Percentiles rank a stretch among this genome's conserved stretches.
phyloP scores from a whole-genome alignment of 1,284 basidiomycete genomes.

The Cutaneotrichosporon curvatum region DNA sequence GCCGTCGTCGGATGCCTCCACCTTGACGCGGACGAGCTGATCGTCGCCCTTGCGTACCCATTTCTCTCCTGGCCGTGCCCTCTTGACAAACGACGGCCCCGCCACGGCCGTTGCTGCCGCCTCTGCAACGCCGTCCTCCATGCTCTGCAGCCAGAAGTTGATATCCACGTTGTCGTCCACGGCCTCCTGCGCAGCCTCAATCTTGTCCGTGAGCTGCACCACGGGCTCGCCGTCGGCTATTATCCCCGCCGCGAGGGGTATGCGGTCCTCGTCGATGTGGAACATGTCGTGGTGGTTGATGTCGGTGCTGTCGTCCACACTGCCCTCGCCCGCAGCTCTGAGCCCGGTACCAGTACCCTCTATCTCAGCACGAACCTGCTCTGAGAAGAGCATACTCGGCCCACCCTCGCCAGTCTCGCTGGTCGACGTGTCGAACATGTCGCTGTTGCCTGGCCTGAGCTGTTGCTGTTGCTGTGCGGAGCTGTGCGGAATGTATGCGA shows the following conservation, averaged over 20 bases:
- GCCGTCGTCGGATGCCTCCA: too few relatives aligned
- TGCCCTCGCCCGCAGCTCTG: conserved; percentile 2
- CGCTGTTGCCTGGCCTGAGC: too few relatives aligned
- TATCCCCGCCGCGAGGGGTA: neutral
- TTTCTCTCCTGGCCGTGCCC: too few relatives aligned
- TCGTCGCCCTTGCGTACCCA: too few relatives aligned
- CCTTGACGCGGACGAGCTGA: too few relatives aligned
- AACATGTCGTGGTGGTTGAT: conserved; percentile 4
- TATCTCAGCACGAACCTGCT: conserved; percentile 18
- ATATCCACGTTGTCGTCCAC: conserved; percentile 4
- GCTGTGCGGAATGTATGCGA: too few relatives aligned
- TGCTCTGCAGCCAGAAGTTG: conserved; percentile 30
- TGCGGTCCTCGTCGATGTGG: conserved; percentile 9
- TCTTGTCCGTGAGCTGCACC: conserved; percentile 39
- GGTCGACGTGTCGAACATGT: conserved; percentile 13
- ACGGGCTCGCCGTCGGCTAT: neutral
- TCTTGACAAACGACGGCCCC: neutral
- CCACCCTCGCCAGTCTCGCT: conserved; percentile 24
- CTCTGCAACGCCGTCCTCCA: conserved; percentile 12
- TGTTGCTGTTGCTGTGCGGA: too few relatives aligned
- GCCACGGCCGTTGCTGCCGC: neutral
- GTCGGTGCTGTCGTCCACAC: too few relatives aligned
- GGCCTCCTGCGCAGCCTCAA: conserved; percentile 18
- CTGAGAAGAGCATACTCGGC: conserved; percentile 36
- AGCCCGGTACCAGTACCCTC: conserved; percentile 4